A percentile compares a stretch with the other conserved stretches of the same genome.
These are phyloP conservation scores for Conoideocrella luteorostrata DNA, from an alignment of 2,329 filamentous ascomycete species.

Conservation along the genomic window DNA sequence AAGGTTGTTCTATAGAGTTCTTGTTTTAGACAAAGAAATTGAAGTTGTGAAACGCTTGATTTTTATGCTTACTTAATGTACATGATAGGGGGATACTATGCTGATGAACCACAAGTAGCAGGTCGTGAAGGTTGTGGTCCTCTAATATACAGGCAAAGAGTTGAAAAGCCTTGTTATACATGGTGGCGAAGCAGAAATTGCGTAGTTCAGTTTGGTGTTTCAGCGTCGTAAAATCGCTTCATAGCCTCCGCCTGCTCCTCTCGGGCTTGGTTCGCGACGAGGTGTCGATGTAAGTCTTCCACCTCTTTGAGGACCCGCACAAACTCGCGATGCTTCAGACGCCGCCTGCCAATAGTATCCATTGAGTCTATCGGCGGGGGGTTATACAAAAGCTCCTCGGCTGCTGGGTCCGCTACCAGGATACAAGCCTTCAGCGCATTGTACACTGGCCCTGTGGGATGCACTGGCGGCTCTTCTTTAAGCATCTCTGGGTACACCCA, in stretches of 20 bases:
- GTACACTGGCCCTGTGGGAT: constrained; percentile 36
- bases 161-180: no score
- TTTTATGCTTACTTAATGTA: no score
- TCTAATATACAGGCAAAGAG: no score
- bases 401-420: constrained; percentile 44
- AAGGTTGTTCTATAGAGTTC: no score
- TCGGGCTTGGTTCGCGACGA: constrained; percentile 9
- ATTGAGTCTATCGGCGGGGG: constrained; percentile 9
- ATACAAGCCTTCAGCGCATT: constrained; percentile 48
- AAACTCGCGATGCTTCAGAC: constrained; percentile 25
- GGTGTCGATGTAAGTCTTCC: constrained; percentile 17
- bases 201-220: neutral
- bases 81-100: no score
- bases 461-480: constrained; percentile 45
- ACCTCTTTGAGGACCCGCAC: constrained; percentile 25
- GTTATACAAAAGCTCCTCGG: constrained; percentile 26
- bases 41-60: no score
- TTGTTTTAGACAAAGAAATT: no score
- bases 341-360: constrained; percentile 12
- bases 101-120: no score
- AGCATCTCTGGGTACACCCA: constrained; percentile 54
- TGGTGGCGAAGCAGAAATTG: no score
- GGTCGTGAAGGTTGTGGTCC: no score
- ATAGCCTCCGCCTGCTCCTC: constrained; percentile 12
- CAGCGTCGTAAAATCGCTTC: constrained; percentile 5